Base-by-base conservation (phyloP, 805 yeast species). In the Candida yuanshanica region DNA sequence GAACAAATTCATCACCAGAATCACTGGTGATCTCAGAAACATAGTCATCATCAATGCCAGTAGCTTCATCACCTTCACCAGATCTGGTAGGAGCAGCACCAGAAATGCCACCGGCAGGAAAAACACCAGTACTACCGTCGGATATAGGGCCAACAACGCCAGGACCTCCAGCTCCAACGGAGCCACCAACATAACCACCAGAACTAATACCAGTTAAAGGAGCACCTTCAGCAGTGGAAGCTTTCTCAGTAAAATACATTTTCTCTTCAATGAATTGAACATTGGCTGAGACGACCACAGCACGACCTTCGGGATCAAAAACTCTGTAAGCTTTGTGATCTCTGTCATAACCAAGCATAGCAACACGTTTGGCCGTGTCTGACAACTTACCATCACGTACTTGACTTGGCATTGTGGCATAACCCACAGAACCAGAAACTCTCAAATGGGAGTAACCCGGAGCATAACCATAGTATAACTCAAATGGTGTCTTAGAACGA, bases 311-410 rank as follows among this genome's bases (percentile, higher is more conserved):
- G 9, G 35, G 24, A 21, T 39, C 43, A 20, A 20, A 39, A 7
- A 39, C 7, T 2, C 36, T 29, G 17, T 39, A 39, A 7, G 43
- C 43, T 18, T 39, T 20, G 17, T 29, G 35, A 20, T 39, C 26
- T 9, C 26, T 16, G 18, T 39, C 43, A 24, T 39, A 39, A 14
- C 43, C 38, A 18, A 39, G 16, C 29, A 39, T 20, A 17, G 31
- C 25, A 35, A 25, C 17, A 13, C 20, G n/a, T 16, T 22, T 24
- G 13, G 38, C 35, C 11, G 26, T 17, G 4, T 20, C 31, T 3
- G 18, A 12, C 9, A 39, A 18, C 16, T 35, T 39, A 4, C 43
- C 43, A 11, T 35, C 10, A 10, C 38, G 26, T 8, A 33, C 29
- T 6, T 20, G 22, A 20, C 24, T 11, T 2, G 43, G 43, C 4